Evolutionary conservation across 306 rosid genomes (phyloP), one percentile per base, ranked within the genome.

Genomic region (Cyclanthera cordifolia): DNA sequence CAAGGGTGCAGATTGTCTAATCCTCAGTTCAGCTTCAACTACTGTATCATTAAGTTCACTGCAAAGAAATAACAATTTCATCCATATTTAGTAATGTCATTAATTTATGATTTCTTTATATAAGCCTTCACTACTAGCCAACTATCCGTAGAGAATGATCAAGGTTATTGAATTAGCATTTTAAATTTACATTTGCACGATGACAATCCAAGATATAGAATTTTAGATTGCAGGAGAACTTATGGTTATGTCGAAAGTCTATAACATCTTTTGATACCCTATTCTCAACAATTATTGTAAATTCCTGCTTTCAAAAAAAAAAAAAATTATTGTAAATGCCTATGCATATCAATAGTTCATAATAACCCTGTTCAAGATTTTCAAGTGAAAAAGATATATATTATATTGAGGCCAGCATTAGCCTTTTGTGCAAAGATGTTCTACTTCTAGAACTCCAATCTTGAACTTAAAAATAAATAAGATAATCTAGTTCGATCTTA

Each of bases 1-100:
- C 7, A 1, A 24, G 1, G 98, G 98, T 2, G 90, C 88, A 23
- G 68, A 72, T 20, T 82, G 77, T 67, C 73, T 67, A 5, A 75
- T 82, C 75, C 86, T 64, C 50, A 82, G 41, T 76, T 82, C 81
- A 2, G 86, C 86, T 66, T 79, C 86, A 72, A 72, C 84, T 53
- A 87, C 96, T 50, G 98, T 92, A 70, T 92, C 98, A 8, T 92
- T 89, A 63, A 92, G 81, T 67, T 93, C 96, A 51, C 98, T 93
- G 86, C 67, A 80, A 53, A 79, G 16, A 24, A 66, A 48, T 72
- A 50, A 77, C 50, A n/a, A 45, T 27, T 65, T 13, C 6, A 52
- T 45, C 16, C 46, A 20, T 43, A 24, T 10, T 43, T 45, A 65
- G 30, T 65, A 4, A 17, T 15, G 7, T 1, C 39, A 23, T 43